Conservation (phyloP, 805 yeast species). For the Cyberlindnera americana region DNA sequence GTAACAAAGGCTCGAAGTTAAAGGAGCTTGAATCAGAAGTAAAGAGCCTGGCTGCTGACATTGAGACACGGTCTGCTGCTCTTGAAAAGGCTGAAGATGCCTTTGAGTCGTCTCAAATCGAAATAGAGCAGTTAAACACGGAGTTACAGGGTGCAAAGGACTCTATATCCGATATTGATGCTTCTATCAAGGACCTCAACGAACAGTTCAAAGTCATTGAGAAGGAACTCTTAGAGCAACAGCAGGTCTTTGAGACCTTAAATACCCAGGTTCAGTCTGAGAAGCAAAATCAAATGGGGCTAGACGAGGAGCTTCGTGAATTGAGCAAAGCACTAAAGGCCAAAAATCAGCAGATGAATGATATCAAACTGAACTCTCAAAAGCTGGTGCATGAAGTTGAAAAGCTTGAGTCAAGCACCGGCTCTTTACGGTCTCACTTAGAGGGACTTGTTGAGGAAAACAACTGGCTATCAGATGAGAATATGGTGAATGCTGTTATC, state of each 20-base stretch:
- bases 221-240: conserved; percentile 28
- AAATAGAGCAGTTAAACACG: conserved; percentile 58
- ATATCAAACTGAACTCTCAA: conserved; percentile 49
- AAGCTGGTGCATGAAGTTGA: conserved; percentile 53
- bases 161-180: conserved; percentile 35
- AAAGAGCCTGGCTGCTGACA: conserved; percentile 33
- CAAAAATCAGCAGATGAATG: conserved; percentile 39
- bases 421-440: conserved; percentile 36
- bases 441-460: conserved; percentile 48
- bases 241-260: conserved; percentile 27
- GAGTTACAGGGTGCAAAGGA: conserved; percentile 51
- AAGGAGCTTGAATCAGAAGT: conserved; percentile 58
- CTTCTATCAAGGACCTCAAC: conserved; percentile 34
- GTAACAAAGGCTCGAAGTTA: conserved; percentile 77
- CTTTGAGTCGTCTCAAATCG: conserved; percentile 65
- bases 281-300: conserved; percentile 55
- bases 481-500: conserved; percentile 51
- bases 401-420: conserved; percentile 39
- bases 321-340: conserved; percentile 43
- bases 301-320: conserved; percentile 74
- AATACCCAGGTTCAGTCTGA: conserved; percentile 30
- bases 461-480: conserved; percentile 72
- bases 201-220: conserved; percentile 26
- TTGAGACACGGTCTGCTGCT: conserved; percentile 34
- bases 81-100: conserved; percentile 46